Percentiles rank a stretch among this genome's conserved stretches.
Evolutionary conservation across 805 yeast genomes (phyloP).

Genomic region (Kodamaea kaohsiungensis): DNA sequence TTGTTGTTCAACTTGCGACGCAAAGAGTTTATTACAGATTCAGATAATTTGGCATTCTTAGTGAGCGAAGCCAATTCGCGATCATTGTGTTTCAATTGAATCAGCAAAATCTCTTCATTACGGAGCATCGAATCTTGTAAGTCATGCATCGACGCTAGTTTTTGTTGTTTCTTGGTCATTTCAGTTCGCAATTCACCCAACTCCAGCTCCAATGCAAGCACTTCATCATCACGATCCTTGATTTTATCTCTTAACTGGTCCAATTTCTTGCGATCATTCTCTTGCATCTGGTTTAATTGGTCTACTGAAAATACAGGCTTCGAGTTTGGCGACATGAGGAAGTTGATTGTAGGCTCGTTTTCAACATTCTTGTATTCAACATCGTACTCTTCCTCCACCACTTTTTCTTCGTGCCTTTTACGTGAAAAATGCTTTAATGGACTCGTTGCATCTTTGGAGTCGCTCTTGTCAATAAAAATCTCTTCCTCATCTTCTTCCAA

Average conservation of each 20-base stretch:
- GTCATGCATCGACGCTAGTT: slow-evolving; percentile 6
- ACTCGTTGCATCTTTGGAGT: slow-evolving; percentile 22
- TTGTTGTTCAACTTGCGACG: slow-evolving; percentile 4
- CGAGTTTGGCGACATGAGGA: slow-evolving; percentile 33
- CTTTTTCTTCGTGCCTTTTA: neutral
- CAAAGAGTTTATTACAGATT: neutral
- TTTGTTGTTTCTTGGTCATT: slow-evolving; percentile 8
- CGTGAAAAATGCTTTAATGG: slow-evolving; percentile 22
- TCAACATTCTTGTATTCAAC: slow-evolving; percentile 15
- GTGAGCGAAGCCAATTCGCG: slow-evolving; percentile 27
- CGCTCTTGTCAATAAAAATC: neutral
- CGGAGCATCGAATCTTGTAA: slow-evolving; percentile 8
- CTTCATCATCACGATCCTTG: slow-evolving; percentile 6
- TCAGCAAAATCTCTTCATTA: slow-evolving; percentile 14
- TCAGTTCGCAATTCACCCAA: slow-evolving; percentile 5
- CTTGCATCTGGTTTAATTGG: slow-evolving; percentile 27
- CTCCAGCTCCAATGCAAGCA: slow-evolving; percentile 4
- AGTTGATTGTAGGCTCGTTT: slow-evolving; percentile 32
- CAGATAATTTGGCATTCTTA: slow-evolving; percentile 15
- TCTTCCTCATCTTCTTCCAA: slow-evolving; percentile 15
- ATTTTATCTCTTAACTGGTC: slow-evolving; percentile 9
- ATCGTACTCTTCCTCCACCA: slow-evolving; percentile 11
- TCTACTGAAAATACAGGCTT: slow-evolving; percentile 33
- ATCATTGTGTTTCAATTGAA: slow-evolving; percentile 29
- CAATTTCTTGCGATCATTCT: slow-evolving; percentile 15